phyloP scores from a whole-genome alignment of 306 rosid species.

The Betula pendula region DNA sequence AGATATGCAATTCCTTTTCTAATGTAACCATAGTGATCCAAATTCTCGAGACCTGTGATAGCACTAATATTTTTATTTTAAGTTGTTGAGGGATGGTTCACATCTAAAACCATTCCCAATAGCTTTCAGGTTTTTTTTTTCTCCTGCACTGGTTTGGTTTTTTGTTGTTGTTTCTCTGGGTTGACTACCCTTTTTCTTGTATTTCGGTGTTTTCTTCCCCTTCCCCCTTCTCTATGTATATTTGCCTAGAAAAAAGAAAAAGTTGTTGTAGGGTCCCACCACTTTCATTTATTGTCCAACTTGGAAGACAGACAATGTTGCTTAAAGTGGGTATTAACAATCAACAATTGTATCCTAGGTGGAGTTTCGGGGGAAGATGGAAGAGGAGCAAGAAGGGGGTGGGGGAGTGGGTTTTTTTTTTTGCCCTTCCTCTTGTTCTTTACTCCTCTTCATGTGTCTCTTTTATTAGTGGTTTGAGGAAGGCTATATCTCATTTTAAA shows the following conservation, averaged over 20 bases:
- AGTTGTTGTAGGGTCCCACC: no score
- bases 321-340: conserved; percentile 2
- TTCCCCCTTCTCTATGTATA: no score
- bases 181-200: no score
- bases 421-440: neutral
- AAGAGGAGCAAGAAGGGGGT: neutral
- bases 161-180: no score
- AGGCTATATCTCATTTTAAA: no score
- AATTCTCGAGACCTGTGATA: neutral
- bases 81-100: no score
- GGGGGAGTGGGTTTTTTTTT: neutral
- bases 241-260: no score
- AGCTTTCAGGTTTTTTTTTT: no score
- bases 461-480: neutral
- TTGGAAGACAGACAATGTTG: neutral
- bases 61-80: neutral
- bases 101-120: no score
- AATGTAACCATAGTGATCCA: neutral
- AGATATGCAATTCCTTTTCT: conserved; percentile 6
- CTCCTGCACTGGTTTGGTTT: no score
- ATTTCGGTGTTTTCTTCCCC: no score
- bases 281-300: neutral
- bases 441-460: neutral
- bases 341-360: neutral
- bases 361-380: neutral